Conservation (phyloP, 108 stramenopile species). For the Nannochloropsis gaditana region DNA sequence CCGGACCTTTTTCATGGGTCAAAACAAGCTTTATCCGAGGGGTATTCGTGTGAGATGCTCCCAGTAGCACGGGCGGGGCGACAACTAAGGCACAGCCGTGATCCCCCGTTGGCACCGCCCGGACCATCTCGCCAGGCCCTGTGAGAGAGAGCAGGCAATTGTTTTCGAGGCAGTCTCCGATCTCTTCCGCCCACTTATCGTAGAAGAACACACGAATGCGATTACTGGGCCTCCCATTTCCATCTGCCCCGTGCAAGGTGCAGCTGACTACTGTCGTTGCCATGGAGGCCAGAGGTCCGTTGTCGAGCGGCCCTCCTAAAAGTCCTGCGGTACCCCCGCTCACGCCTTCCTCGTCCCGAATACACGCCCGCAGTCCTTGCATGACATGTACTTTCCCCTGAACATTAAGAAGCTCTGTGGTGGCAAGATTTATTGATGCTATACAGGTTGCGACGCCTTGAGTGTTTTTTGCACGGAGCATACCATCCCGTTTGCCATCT, state of each 20-base stretch:
- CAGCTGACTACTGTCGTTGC: not conserved
- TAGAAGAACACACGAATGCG: not conserved
- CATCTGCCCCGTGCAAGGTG: not conserved
- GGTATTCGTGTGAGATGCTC: not conserved
- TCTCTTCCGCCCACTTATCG: not conserved
- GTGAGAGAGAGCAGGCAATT: not conserved
- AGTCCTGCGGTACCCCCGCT: not conserved
- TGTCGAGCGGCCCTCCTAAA: not conserved
- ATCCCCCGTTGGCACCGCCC: not conserved
- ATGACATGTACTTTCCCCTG: not conserved
- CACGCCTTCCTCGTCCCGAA: not conserved
- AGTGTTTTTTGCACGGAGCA: not conserved
- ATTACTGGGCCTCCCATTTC: not conserved
- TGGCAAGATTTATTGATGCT: not conserved
- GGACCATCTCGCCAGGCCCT: not conserved
- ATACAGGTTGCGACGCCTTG: not conserved
- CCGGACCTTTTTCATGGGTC: not conserved
- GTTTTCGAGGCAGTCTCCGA: not conserved
- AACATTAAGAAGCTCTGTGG: not conserved
- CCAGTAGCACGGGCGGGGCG: not conserved
- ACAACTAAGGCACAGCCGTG: not conserved
- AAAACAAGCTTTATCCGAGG: not conserved
- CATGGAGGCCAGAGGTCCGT: not conserved
- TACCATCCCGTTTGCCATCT: too few species aligned
- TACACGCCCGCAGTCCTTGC: not conserved